Evolutionary conservation across 176 grass and related monocot genomes (phyloP).

Genomic region (Aegilops longissima): DNA sequence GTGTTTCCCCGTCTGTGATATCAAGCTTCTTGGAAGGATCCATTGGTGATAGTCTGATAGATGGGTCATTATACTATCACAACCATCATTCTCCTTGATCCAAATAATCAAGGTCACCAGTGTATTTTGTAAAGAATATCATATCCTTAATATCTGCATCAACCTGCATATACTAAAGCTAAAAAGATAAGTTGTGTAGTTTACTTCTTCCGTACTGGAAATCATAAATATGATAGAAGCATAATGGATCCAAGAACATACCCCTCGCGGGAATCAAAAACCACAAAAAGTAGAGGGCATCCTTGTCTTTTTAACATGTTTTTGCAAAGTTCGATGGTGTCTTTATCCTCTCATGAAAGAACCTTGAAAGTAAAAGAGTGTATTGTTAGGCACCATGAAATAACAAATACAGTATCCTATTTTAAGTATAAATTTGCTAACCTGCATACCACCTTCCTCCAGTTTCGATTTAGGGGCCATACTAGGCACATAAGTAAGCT

Average conservation of each 20-base stretch:
- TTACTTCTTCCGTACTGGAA: neutral
- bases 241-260: constrained; percentile 35
- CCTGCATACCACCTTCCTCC: constrained; percentile 93
- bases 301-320: constrained; percentile 71
- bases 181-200: constrained; percentile 28
- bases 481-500: constrained; percentile 64
- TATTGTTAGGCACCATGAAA: constrained; percentile 9
- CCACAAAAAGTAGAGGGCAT: constrained; percentile 79
- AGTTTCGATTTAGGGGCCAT: constrained; percentile 68
- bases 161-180: constrained; percentile 86
- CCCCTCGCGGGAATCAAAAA: constrained; percentile 74
- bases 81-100: constrained; percentile 68
- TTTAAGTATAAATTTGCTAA: constrained; percentile 27
- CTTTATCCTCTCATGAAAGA: constrained; percentile 73
- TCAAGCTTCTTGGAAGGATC: constrained; percentile 36
- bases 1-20: constrained; percentile 79
- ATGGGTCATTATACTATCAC: constrained; percentile 92
- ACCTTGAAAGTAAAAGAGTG: constrained; percentile 47
- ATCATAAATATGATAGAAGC: neutral
- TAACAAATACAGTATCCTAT: neutral
- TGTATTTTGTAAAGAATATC: constrained; percentile 74
- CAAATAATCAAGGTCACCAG: constrained; percentile 79
- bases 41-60: constrained; percentile 31
- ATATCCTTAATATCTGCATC: constrained; percentile 83
- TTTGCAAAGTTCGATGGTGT: constrained; percentile 75